Base-by-base conservation (phyloP, 768 basidiomycete genomes). In the Boletellus sp. region DNA sequence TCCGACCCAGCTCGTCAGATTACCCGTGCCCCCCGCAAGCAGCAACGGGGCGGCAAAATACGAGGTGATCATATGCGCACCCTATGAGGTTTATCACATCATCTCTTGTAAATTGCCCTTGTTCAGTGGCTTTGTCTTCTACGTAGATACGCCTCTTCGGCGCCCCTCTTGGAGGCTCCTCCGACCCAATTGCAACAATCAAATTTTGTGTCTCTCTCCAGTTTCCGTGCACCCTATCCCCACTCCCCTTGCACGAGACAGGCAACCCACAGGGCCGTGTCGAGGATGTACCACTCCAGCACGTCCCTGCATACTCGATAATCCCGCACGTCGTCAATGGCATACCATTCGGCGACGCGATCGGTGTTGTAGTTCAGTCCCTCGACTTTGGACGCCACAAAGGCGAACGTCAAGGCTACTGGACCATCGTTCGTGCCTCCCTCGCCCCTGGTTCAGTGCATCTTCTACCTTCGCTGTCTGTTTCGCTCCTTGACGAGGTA, bases 141-240 rank as follows among this genome's bases (percentile, higher is more conserved):
- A 10, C 13, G 28, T 56, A 91, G 86, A 90, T 93, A 49, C 75
- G 91, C 54, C 74, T 93, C 41, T 94, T 92, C 63, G 90, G 90
- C 7, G 87, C 89, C 64, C 88, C 90, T 10, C 68, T 56, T 28
- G 67, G 63, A 15, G 56, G 68, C 10, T 68, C 67, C 8, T 70
- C 63, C 20, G 48, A 70, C 4, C 90, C 90, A 0, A 69, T 73
- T 12, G 78, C 89, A 50, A 77, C 69, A 19, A 68, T 93, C 53
- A 72, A 72, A 4, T 56, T 91, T 41, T 63, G 65, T 0, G 70
- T 84, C 22, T 68, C 73, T 12, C 47, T 79, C 9, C 75, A 79
- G 26, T 54, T 63, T 0, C 53, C 60, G 6, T 50, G 16, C 24
- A 28, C 28, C 9, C 33, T 46, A 3, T 8, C 23, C 12, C 33